Percentiles rank a stretch among this genome's conserved stretches.
phyloP scores from a whole-genome alignment of 768 basidiomycete genomes.

The Chlorophyllum brunneum region DNA sequence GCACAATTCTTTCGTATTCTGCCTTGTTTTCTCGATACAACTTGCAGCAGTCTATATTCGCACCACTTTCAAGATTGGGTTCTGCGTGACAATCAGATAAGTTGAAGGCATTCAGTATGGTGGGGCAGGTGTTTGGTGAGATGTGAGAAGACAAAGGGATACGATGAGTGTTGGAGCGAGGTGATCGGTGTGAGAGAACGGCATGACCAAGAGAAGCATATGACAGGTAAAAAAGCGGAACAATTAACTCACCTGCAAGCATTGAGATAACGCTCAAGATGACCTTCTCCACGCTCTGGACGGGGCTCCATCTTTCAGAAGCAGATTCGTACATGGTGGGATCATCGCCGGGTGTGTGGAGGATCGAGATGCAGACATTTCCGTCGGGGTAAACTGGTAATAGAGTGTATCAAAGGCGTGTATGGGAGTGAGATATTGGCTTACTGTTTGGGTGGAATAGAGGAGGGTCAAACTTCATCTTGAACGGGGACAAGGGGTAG shows the following conservation, averaged over 20 bases:
- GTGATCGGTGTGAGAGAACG: constrained; percentile 6
- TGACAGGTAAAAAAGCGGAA: constrained; percentile 5
- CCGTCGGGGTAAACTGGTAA: constrained; percentile 88
- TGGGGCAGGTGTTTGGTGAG: neutral
- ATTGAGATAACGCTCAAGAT: constrained; percentile 95
- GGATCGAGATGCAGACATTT: constrained; percentile 95
- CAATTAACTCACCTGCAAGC: constrained; percentile 73
- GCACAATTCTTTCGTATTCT: constrained; percentile 87
- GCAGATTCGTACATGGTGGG: constrained; percentile 93
- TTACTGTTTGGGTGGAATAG: constrained; percentile 96
- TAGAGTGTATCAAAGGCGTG: neutral
- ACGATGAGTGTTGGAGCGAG: constrained; percentile 5
- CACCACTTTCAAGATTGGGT: constrained; percentile 96
- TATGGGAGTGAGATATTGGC: constrained; percentile 22
- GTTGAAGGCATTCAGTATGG: neutral
- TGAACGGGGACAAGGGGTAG: constrained; percentile 97
- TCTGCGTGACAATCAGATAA: constrained; percentile 41
- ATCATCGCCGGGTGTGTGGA: constrained; percentile 92
- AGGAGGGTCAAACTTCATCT: constrained; percentile 98
- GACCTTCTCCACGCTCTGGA: constrained; percentile 97
- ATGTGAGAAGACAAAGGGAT: neutral
- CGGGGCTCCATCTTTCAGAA: constrained; percentile 97
- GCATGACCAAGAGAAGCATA: constrained; percentile 4
- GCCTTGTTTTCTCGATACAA: constrained; percentile 85
- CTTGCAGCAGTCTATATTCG: constrained; percentile 97